phyloP scores from a whole-genome alignment of 345 rosid species.

The Angophora floribunda region DNA sequence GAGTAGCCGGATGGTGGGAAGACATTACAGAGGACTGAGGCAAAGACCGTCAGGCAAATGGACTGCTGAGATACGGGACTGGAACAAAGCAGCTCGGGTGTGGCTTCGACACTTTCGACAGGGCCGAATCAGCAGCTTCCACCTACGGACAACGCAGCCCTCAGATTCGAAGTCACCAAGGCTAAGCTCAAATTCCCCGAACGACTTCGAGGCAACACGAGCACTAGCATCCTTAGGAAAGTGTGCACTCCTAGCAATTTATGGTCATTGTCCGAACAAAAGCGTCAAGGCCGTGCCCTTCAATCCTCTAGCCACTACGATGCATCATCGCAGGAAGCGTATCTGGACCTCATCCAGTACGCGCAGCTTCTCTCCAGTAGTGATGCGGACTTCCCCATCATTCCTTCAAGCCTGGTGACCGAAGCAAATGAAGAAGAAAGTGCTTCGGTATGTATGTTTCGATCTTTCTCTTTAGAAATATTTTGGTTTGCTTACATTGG shows the following conservation, averaged over 20 bases:
- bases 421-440: background rate
- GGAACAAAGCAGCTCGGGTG: constrained; percentile 54
- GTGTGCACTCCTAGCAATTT: background rate
- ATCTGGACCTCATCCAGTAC: constrained; percentile 55
- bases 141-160: constrained; percentile 49
- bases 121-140: constrained; percentile 80
- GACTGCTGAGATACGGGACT: constrained; percentile 93
- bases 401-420: constrained; percentile 19
- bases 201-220: constrained; percentile 37
- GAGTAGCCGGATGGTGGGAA: constrained; percentile 22
- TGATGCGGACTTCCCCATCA: constrained; percentile 40
- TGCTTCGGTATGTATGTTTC: background rate
- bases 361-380: constrained; percentile 60
- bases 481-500: background rate
- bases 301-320: constrained; percentile 2
- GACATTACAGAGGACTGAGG: constrained; percentile 83
- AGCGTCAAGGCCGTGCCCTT: background rate
- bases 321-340: constrained; percentile 18
- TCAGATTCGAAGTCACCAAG: constrained; percentile 30
- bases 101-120: constrained; percentile 90
- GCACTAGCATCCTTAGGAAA: background rate
- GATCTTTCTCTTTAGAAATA: background rate
- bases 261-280: background rate
- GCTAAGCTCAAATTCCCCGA: constrained; percentile 89
- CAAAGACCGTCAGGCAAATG: constrained; percentile 95